Base-by-base conservation (phyloP, 2,329 filamentous ascomycete species). In the Talaromyces sp. region DNA sequence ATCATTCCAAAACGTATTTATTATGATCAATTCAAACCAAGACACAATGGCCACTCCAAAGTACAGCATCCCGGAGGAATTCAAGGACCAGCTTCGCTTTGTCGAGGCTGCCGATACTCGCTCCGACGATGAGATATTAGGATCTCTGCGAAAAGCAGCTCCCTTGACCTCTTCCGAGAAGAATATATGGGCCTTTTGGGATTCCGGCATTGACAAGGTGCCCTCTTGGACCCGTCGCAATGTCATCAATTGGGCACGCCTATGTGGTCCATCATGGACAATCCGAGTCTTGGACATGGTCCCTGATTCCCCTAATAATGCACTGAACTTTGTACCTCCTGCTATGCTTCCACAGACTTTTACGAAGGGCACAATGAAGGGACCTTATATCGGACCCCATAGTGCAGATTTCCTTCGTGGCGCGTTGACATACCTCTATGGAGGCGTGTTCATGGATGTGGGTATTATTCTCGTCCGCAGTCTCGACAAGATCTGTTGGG, bases 371-470 rank as follows among this genome's bases (percentile, higher is more conserved):
- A 79, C 74, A 0, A 83, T 84, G 78, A 74, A 76, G 11, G 82
- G 82, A 0, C 76, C 78, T 0, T 78, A 78, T 59, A 73, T 75
- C 0, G 82, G 79, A 1, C 76, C 75, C 0, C 83, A 85, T 66
- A 78, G 75, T 1, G 80, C 81, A 1, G 84, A 85, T 60, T 74
- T 85, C 0, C 71, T 85, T 8, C 78, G 83, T 0, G 74, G 82
- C 7, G 76, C 79, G n/a, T 70, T 75, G 4, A 67, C 82, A 10
- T 74, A 74, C 59, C 62, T 64, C 19, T 64, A 64, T 14, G 63
- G 63, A 5, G 63, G 63, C 0, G 73, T 80, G 1, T 83, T 77
- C 74, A 75, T 82, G 60, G 81, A 83, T 13, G 78, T 76, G 0
- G 78, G 79, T 1, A 78, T 77, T 4, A 77, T 81, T 16, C 70